Evolutionary conservation across 805 yeast species (phyloP).

Genomic region (Yamadazyma paraphyllophila): DNA sequence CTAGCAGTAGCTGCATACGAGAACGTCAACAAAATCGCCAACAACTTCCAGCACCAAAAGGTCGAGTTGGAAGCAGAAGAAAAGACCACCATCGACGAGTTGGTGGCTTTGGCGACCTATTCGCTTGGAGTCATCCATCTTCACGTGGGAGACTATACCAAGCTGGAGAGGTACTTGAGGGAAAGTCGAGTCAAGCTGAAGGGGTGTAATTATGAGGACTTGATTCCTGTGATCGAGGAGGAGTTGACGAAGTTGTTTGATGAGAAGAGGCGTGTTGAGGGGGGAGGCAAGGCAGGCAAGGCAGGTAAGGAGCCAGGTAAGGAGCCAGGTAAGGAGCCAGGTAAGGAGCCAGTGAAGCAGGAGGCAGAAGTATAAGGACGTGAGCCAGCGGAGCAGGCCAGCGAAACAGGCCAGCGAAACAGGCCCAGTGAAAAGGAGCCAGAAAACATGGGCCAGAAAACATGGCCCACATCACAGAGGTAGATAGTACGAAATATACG

Average conservation of each 20-base stretch:
- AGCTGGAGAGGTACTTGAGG: constrained; percentile 59
- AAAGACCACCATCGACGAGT: constrained; percentile 45
- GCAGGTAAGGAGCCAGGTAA: no score
- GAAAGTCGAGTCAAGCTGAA: constrained; percentile 72
- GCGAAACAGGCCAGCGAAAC: no score
- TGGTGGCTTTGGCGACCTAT: constrained; percentile 77
- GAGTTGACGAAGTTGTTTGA: constrained; percentile 57
- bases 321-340: no score
- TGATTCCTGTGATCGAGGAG: constrained; percentile 61
- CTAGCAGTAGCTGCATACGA: constrained; percentile 34
- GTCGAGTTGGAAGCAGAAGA: constrained; percentile 1
- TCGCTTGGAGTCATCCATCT: constrained; percentile 79
- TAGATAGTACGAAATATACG: no score
- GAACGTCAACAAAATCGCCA: constrained; percentile 32
- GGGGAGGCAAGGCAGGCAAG: no score
- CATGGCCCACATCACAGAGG: no score
- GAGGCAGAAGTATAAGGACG: no score
- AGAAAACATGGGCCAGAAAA: no score
- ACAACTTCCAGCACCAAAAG: constrained; percentile 19
- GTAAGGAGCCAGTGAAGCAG: no score
- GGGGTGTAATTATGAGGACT: constrained; percentile 61
- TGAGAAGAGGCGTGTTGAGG: constrained; percentile 18
- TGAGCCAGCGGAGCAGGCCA: no score
- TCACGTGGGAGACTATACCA: constrained; percentile 53
- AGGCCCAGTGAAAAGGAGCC: no score